Evolutionary conservation across 2,329 filamentous ascomycete genomes (phyloP), one percentile per base, ranked within the genome.

Genomic region (Penicillium sp.): DNA sequence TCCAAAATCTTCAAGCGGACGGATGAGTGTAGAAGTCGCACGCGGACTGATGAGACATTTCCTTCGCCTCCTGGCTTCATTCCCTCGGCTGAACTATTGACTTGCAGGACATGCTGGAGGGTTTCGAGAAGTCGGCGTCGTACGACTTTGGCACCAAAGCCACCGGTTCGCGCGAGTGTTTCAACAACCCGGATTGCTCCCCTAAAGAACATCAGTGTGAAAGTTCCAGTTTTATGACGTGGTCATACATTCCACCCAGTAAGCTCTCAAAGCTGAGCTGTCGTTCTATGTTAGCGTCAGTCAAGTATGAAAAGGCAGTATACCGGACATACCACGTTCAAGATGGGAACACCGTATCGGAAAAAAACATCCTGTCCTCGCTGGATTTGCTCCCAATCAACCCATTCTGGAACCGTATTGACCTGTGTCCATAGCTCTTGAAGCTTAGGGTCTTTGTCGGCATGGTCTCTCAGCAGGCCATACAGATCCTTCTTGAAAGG

Each of bases 301-400:
- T 6, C 7, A 18, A 15, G 18, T 24, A 13, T 8, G 12, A 23
- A 24, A 21, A 15, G 13, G 21, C 7, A 15, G 10, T 47, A 15
- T n/a, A 10, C n/a, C 4, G 26, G 23, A 65, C 68, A 59, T 34
- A 70, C 68, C 23, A 62, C 84, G 7, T 85, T 87, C 18, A 90
- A 70, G 21, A 81, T 81, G 0, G 86, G 82, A 0, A 83, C 84
- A 16, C 83, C 87, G 68, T 91, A 92, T 33, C 88, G 82, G 68
- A 89, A 91, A 64, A 91, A 90, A 0, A 90, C 82, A 60, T 88
- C 82, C 66, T 93, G 88, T 0, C 88, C 89, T 63, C 88, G 78
- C 53, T 80, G 76, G 51, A 93, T 86, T 65, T 90, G 87, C 2
- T 81, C 80, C 88, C 87, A 92, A 66, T 91, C 84, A 2, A 92